These are phyloP conservation scores for Aegle marmelos DNA, from an alignment of 345 rosid genomes.

Conservation along the genomic window DNA sequence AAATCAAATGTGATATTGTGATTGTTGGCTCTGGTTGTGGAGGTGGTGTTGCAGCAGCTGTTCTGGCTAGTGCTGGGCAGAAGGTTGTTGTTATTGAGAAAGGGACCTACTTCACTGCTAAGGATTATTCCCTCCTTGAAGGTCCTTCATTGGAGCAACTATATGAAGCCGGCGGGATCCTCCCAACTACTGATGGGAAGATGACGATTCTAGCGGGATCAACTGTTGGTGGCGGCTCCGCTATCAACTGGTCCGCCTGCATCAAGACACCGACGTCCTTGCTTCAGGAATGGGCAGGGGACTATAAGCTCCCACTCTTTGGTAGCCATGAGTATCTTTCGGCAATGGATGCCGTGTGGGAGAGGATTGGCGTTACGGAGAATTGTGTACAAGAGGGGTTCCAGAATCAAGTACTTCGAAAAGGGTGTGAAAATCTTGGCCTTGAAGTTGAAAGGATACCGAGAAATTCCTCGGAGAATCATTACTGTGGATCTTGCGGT, in stretches of 20 bases:
- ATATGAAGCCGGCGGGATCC: constrained; percentile 69
- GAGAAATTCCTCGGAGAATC: constrained; percentile 67
- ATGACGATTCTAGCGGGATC: constrained; percentile 62
- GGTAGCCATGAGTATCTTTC: constrained; percentile 42
- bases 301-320: constrained; percentile 42
- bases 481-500: constrained; percentile 84
- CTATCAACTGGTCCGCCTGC: constrained; percentile 87
- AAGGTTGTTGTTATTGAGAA: constrained; percentile 81
- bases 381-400: constrained; percentile 56
- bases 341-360: constrained; percentile 69
- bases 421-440: constrained; percentile 78
- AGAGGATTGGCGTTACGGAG: constrained; percentile 70
- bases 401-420: constrained; percentile 70
- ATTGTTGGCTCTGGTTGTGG: constrained; percentile 91
- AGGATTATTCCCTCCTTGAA: constrained; percentile 61
- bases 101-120: constrained; percentile 59
- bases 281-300: constrained; percentile 71
- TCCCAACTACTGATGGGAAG: constrained; percentile 39
- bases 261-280: constrained; percentile 63
- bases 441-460: constrained; percentile 46
- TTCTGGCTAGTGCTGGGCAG: constrained; percentile 65
- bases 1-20: constrained; percentile 71
- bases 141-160: constrained; percentile 51
- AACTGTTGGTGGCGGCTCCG: constrained; percentile 87
- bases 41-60: constrained; percentile 89